Evolutionary conservation across 768 basidiomycete genomes (phyloP), one percentile per base, ranked within the genome.

Genomic region (Boletus barrowsii): DNA sequence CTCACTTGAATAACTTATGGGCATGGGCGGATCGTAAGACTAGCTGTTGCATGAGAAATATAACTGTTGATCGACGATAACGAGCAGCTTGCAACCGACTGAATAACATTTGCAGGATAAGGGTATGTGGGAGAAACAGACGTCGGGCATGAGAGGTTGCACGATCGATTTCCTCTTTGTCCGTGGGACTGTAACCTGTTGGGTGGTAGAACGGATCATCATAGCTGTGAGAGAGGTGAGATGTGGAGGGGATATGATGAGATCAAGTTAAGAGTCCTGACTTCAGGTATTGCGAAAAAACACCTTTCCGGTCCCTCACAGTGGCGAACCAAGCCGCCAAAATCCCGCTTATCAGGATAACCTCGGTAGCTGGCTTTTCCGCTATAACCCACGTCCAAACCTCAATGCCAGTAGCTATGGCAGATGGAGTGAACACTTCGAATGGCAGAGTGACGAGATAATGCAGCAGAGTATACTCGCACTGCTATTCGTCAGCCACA

Each of bases 321-420:
- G 90, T 90, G 51, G 82, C 79, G 45, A 87, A 79, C 97, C 97
- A 99, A 3, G 90, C 89, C 3, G 90, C 82, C 43, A 91, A 74
- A 47, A 98, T 82, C 63, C 98, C 94, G 5, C 83, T 76, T 79
- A 98, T 88, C 18, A 98, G 70, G 3, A 86, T 83, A 45, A 94
- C 82, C 70, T 98, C 95, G 11, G 88, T 76, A 44, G 81, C 80
- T 0, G 90, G 86, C 54, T 90, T 83, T 67, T 96, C 90, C 14
- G 90, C 84, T 49, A 97, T 88, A 0, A 97, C 80, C 95, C 95
- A 98, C 4, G 89, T 93, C 97, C 97, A 98, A 10, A 88, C 87
- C 65, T 98, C 94, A 41, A 94, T 86, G 0, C 92, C 95, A 2
- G 90, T 83, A 15, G 90, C 81, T 53, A 98, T 83, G 1, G 93